These are phyloP conservation scores for Butyriboletus loyo DNA, from an alignment of 768 basidiomycete genomes.

Conservation along the genomic window DNA sequence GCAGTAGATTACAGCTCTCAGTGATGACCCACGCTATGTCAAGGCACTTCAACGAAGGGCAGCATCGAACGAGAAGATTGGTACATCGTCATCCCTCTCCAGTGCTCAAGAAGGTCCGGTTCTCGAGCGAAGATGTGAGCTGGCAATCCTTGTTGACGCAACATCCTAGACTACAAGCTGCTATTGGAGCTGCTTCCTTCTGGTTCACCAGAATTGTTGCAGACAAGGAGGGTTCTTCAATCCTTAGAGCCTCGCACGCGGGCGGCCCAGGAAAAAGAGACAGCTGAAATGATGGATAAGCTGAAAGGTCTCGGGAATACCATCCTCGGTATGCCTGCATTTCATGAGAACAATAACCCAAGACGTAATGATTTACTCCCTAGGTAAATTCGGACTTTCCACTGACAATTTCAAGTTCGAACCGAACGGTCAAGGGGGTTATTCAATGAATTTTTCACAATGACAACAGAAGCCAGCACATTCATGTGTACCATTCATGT, in stretches of 20 bases:
- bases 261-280: slow-evolving; percentile 80
- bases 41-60: slow-evolving; percentile 93
- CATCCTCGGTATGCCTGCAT: slow-evolving; percentile 61
- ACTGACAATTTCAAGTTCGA: slow-evolving; percentile 98
- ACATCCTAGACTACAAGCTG: slow-evolving; percentile 66
- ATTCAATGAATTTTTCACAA: slow-evolving; percentile 82
- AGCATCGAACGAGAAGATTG: slow-evolving; percentile 72
- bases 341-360: not conserved
- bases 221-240: slow-evolving; percentile 48
- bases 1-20: slow-evolving; percentile 55
- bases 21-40: slow-evolving; percentile 79
- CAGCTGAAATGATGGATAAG: slow-evolving; percentile 88
- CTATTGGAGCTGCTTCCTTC: slow-evolving; percentile 65
- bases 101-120: slow-evolving; percentile 78
- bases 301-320: slow-evolving; percentile 91
- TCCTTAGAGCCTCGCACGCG: slow-evolving; percentile 66
- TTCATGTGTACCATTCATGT: not conserved
- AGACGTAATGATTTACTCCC: not conserved
- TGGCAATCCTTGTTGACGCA: not conserved
- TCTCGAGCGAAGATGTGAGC: not conserved
- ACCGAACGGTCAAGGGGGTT: slow-evolving; percentile 93
- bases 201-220: slow-evolving; percentile 46
- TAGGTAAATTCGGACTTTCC: slow-evolving; percentile 90
- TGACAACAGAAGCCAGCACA: slow-evolving; percentile 26
- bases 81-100: slow-evolving; percentile 79